Conservation (phyloP, 2,329 filamentous ascomycete species). For the Hypoxylon sp. region DNA sequence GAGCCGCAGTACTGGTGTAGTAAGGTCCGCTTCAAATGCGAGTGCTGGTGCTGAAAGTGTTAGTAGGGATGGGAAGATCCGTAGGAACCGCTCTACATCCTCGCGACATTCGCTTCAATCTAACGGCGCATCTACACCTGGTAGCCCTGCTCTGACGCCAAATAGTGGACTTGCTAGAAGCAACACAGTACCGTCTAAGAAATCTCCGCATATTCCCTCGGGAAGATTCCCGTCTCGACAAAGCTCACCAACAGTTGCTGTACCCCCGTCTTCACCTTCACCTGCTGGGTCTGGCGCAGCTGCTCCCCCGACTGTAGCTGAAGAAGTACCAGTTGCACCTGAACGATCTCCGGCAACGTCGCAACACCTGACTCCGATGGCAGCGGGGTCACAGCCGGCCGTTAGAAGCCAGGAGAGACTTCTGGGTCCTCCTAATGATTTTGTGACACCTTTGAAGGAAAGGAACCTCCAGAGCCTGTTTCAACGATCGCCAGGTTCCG, state of each 20-base stretch:
- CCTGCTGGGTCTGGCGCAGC: constrained; percentile 61
- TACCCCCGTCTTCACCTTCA: constrained; percentile 65
- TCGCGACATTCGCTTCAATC: constrained; percentile 88
- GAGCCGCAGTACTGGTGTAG: constrained; percentile 68
- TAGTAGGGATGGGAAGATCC: constrained; percentile 82
- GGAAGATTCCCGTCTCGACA: constrained; percentile 72
- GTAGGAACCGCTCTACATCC: constrained; percentile 92
- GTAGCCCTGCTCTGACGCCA: constrained; percentile 72
- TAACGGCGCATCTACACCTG: constrained; percentile 78
- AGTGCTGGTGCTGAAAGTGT: constrained; percentile 92
- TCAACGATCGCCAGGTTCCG: constrained; percentile 75
- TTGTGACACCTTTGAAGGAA: constrained; percentile 74
- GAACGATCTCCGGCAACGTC: constrained; percentile 51
- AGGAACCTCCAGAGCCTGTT: constrained; percentile 79
- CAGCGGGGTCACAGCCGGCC: constrained; percentile 53
- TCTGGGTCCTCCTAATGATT: constrained; percentile 59
- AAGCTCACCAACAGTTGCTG: constrained; percentile 54
- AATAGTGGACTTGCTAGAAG: constrained; percentile 74
- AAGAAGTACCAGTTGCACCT: constrained; percentile 48
- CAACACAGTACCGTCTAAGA: constrained; percentile 94
- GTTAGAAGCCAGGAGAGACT: constrained; percentile 67
- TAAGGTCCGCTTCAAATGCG: constrained; percentile 86
- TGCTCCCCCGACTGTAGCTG: constrained; percentile 54
- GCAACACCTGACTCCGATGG: constrained; percentile 54
- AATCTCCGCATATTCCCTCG: constrained; percentile 79